Conservation (phyloP, 108 stramenopile genomes). For the Skeletonema potamos region DNA sequence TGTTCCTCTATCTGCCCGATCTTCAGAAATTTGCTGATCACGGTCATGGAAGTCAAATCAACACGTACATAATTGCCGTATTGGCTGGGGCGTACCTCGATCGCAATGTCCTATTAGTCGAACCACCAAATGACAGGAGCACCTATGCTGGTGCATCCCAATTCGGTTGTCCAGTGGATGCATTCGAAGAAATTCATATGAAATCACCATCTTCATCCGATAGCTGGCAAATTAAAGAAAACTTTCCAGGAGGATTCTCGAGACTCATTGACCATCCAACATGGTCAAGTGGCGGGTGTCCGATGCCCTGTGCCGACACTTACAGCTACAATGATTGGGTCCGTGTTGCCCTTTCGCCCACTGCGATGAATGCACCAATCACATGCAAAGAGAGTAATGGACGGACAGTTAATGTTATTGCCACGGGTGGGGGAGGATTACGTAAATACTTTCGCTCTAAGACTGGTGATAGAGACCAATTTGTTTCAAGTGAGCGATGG, state of each 20-base stretch:
- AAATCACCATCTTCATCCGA: slow-evolving; percentile 3
- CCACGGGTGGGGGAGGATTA: not conserved
- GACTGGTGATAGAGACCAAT: not conserved
- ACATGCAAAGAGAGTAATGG: slow-evolving; percentile 10
- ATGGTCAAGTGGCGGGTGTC: slow-evolving; percentile 27
- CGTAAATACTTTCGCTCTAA: slow-evolving; percentile 8
- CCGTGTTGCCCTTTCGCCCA: not conserved
- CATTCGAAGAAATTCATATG: slow-evolving; percentile 5
- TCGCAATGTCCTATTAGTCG: slow-evolving; percentile 23
- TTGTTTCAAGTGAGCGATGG: slow-evolving; percentile 7
- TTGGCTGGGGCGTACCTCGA: slow-evolving; percentile 21
- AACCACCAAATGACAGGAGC: slow-evolving; percentile 9
- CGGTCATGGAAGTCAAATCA: slow-evolving; percentile 39
- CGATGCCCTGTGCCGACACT: slow-evolving; percentile 21
- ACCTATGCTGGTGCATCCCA: slow-evolving; percentile 23
- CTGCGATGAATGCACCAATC: not conserved
- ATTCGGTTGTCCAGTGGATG: slow-evolving; percentile 37
- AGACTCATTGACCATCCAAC: slow-evolving; percentile 30
- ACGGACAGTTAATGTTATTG: slow-evolving; percentile 12
- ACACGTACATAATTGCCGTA: slow-evolving; percentile 31
- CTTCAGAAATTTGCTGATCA: slow-evolving; percentile 16
- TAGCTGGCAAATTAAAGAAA: not conserved
- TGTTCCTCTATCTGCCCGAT: slow-evolving; percentile 33
- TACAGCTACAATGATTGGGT: slow-evolving; percentile 21
- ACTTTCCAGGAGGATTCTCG: slow-evolving; percentile 31